These are phyloP conservation scores for Monosporascus sp. DNA, from an alignment of 2,329 filamentous ascomycete species.

Conservation along the genomic window DNA sequence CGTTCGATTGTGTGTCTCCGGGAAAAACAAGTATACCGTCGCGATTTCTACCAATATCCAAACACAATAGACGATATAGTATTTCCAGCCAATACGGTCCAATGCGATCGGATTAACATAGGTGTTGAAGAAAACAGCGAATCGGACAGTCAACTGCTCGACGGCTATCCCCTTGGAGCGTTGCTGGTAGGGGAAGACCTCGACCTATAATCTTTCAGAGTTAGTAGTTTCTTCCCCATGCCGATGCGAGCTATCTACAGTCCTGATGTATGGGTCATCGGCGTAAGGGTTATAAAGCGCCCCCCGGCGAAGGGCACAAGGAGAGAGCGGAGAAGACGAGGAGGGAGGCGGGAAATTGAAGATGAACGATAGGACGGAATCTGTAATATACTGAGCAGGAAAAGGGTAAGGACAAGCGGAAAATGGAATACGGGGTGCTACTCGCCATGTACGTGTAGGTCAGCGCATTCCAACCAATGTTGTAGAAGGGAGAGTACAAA, in stretches of 20 bases:
- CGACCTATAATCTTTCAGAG: constrained; percentile 9
- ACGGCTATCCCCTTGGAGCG: constrained; percentile 33
- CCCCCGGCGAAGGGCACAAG: no score
- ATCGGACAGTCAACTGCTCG: constrained; percentile 31
- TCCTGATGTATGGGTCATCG: not conserved
- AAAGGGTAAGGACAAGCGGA: not conserved
- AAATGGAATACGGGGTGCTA: not conserved
- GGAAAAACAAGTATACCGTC: constrained; percentile 29
- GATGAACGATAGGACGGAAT: not conserved
- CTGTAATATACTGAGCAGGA: not conserved
- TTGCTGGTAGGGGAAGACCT: constrained; percentile 33
- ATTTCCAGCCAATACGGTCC: constrained; percentile 33
- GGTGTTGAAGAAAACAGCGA: constrained; percentile 40
- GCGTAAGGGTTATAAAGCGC: no score
- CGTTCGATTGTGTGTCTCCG: constrained; percentile 28
- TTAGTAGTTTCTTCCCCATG: not conserved
- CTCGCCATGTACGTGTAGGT: constrained; percentile 30
- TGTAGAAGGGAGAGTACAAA: constrained; percentile 35
- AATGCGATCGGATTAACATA: constrained; percentile 42
- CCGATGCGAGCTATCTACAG: not conserved
- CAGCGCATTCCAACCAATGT: constrained; percentile 30
- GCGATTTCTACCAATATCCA: constrained; percentile 30
- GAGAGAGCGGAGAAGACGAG: not conserved
- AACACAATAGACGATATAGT: constrained; percentile 31
- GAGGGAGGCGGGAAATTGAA: not conserved